Evolutionary conservation across 2,329 filamentous ascomycete species (phyloP), one percentile per base, ranked within the genome.

Genomic region (Epicoccum sorghinum): DNA sequence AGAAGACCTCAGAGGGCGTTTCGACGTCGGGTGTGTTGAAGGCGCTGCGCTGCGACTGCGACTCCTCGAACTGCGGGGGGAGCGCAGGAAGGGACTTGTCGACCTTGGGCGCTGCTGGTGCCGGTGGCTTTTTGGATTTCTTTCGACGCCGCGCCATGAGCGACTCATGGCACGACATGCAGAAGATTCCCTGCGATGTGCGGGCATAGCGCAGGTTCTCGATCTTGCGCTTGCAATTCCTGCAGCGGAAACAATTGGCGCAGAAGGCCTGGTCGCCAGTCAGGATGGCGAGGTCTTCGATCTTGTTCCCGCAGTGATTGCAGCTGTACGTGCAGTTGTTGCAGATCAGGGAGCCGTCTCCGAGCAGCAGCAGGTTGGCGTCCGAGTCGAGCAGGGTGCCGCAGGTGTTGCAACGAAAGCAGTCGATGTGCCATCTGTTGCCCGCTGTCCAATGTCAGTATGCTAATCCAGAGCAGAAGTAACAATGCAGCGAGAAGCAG

Each of bases 291-390:
- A 98, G 82, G 73, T 99, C 95, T 75, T 99, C 95, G 64, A 99
- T 99, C 81, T 99, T 99, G 80, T 96, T 93, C 55, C 88, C 87
- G 77, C 95, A 99, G 48, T 93, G 93, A 76, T 88, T 96, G 81
- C 95, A 99, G 82, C 93, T 97, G 77, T 99, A 99, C 48, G 95
- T 98, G 80, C 95, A 99, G 77, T 97, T 96, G 80, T 96, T 98
- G 83, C 95, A 99, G 67, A 99, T 98, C 63, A 99, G 86, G 14
- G 93, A 98, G 62, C 95, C 95, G 79, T 99, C 95, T 74, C 95
- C 95, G 60, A 99, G 90, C 24, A 99, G 89, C 46, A 99, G 87
- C 44, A 99, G 88, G 77, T 98, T 98, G 67, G 95, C 95, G 73
- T 99, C 93, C 58, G 95, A 98, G 79, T 99, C 95, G 78, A 99